Evolutionary conservation across 305 asterid genomes (phyloP), one percentile per base, ranked within the genome.

Genomic region (Fraxinus sp.): DNA sequence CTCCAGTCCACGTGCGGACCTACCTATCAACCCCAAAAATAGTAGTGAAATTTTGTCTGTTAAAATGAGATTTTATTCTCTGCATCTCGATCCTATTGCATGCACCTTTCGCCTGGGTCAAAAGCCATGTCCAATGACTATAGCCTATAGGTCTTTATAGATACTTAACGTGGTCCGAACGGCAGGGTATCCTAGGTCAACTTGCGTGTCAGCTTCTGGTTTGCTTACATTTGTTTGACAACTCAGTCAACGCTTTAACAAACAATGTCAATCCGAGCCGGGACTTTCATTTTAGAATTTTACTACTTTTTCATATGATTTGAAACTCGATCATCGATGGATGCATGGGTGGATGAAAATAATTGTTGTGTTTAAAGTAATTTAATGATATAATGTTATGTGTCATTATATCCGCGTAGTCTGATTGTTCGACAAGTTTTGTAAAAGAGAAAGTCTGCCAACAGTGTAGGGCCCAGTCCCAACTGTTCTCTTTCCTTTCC

Each of bases 1-100:
- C 55, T 75, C 83, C 87, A 83, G 83, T 88, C 83, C 86, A 84
- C 89, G 90, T 87, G 89, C 68, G 84, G 90, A 79, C 89, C 89
- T 82, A 72, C 4, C 28, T 72, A 84, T 84, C 85, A 80, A 84
- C 20, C 30, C 70, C 70, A 18, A 7, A 59, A 59, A 20, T 7
- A 2, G 5, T 7, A 20, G 13, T 59, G 70, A 62, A 0, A 5
- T 70, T 71, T 32, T 30, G 76, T n/a, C 22, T 14, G 76, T 13
- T 1, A 71, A 30, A 71, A 71, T 7, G 76, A 71, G 76, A 32
- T 71, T 71, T 30, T 71, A 71, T 71, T 32, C 44, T 2, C 44
- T 71, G 44, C 76, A 32, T 71, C 41, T 16, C 20, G 22, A 16
- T 70, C 41, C 41, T 0, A 4, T 9, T 8, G 11, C 11, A 13